Percentiles rank a stretch among this genome's conserved stretches.
Conservation (phyloP, 345 rosid genomes). For the Firmiana major region DNA sequence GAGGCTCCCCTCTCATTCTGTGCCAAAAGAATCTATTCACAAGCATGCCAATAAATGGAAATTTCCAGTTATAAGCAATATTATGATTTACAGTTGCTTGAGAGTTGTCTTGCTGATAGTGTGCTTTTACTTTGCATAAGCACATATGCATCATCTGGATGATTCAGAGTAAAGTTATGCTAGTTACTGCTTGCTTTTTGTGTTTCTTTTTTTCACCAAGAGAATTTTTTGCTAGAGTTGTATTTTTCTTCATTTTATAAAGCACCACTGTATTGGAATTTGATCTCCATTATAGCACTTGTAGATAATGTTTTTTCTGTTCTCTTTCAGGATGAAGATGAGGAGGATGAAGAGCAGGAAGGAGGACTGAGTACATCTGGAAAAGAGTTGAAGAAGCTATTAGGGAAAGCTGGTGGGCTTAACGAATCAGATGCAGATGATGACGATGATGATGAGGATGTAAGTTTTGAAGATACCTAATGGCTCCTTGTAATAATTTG, state of each 20-base stretch:
- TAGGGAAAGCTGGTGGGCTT: slow-evolving; percentile 64
- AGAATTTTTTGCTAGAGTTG: background rate
- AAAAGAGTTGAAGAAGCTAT: slow-evolving; percentile 87
- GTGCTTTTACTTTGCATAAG: background rate
- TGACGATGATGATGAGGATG: slow-evolving; percentile 81
- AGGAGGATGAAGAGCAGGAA: slow-evolving; percentile 86
- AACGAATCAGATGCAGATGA: slow-evolving; percentile 82
- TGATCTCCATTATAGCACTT: background rate
- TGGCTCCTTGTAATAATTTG: slow-evolving; percentile 6
- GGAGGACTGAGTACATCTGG: slow-evolving; percentile 94
- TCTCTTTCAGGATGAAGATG: slow-evolving; percentile 70
- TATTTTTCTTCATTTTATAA: background rate
- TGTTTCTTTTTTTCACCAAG: background rate
- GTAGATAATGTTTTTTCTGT: background rate
- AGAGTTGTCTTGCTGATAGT: slow-evolving; percentile 2
- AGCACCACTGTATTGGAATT: background rate
- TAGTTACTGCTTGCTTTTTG: background rate
- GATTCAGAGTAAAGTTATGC: background rate
- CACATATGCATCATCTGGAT: background rate
- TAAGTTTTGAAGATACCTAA: slow-evolving; percentile 34
- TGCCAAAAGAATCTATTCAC: background rate
- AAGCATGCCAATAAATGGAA: background rate
- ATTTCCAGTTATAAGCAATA: background rate
- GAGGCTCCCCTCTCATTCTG: background rate
- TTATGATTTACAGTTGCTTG: background rate